A percentile compares a stretch with the other conserved stretches of the same genome.
Conservation (phyloP, 2,329 filamentous ascomycete genomes). For the Venturia oleaginea region DNA sequence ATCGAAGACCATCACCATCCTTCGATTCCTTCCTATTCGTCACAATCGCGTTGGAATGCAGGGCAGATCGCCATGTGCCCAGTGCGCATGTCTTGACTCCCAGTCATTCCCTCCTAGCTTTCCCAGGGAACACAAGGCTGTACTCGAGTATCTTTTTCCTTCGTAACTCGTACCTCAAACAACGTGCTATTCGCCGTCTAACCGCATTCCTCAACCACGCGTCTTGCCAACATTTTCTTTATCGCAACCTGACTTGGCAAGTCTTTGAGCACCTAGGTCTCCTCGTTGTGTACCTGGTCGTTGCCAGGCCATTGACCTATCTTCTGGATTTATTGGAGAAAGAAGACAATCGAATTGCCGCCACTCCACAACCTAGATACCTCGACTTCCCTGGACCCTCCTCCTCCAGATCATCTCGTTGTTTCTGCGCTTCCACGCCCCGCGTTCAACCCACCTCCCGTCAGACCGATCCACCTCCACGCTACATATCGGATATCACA, state of each 20-base stretch:
- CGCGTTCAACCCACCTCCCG: neutral
- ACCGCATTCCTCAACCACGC: neutral
- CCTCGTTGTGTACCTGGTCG: neutral
- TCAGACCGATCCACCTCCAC: neutral
- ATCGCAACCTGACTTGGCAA: neutral
- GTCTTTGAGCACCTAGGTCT: neutral
- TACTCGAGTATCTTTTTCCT: neutral
- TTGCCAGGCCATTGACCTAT: constrained; percentile 3
- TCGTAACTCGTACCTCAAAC: neutral
- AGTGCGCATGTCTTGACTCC: neutral
- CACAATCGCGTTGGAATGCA: neutral
- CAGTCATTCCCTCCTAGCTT: too few relatives aligned
- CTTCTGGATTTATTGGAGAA: neutral
- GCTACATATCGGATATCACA: neutral
- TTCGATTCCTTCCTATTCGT: neutral
- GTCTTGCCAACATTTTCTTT: neutral
- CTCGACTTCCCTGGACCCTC: neutral
- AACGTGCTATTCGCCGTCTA: neutral
- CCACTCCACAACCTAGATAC: neutral
- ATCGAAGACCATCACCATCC: neutral
- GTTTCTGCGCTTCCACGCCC: neutral
- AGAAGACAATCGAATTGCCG: neutral
- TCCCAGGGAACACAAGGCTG: neutral
- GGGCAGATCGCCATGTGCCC: neutral
- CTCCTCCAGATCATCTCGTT: neutral